phyloP scores from a whole-genome alignment of 2,329 filamentous ascomycete species.

The Fusarium penzigii region DNA sequence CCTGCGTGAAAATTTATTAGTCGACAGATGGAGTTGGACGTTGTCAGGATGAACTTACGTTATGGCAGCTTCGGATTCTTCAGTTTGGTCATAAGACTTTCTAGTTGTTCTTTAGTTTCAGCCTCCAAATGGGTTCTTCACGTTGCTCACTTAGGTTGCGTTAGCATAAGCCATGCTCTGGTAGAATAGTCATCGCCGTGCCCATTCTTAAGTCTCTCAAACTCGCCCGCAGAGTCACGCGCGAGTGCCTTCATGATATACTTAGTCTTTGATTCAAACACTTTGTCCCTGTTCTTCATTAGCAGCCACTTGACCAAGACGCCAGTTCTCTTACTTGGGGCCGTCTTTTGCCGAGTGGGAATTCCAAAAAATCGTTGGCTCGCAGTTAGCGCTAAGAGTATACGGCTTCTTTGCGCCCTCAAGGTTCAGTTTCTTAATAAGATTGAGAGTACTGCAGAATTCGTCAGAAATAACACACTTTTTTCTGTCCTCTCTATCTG shows the following conservation, averaged over 20 bases:
- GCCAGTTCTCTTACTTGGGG: neutral
- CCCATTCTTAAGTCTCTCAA: neutral
- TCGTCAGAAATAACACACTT: neutral
- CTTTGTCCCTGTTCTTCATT: neutral
- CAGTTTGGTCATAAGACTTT: conserved; percentile 6
- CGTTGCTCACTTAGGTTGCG: neutral
- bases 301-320: neutral
- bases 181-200: conserved; percentile 9
- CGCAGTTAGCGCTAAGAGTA: neutral
- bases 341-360: neutral
- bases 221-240: conserved; percentile 2
- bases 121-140: no score
- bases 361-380: conserved; percentile 10
- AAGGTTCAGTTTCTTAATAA: conserved; percentile 3
- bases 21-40: rapidly evolving
- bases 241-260: neutral
- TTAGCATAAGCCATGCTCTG: conserved; percentile 10
- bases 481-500: no score
- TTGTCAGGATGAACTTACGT: neutral
- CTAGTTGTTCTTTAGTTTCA: neutral
- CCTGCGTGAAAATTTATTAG: neutral
- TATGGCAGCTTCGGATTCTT: conserved; percentile 1
- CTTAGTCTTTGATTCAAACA: neutral
- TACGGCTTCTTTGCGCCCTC: conserved; percentile 1
- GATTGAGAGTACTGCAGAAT: neutral